Evolutionary conservation across 106 monocot species (phyloP).

Genomic region (Phalaenopsis aphrodite): DNA sequence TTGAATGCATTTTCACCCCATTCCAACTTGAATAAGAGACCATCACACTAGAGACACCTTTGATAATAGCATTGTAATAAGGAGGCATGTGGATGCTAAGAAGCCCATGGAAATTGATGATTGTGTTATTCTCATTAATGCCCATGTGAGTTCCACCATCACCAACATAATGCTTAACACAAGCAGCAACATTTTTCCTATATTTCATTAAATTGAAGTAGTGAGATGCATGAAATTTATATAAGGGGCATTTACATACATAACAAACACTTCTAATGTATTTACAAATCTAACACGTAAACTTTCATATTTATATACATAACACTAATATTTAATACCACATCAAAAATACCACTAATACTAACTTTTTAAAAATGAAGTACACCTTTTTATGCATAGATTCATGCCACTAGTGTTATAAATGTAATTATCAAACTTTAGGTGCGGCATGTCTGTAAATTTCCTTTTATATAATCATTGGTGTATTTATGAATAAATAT

Average conservation of each 20-base stretch:
- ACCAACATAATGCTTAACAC: conserved; percentile 70
- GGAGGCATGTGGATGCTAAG: conserved; percentile 76
- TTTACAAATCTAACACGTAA: too few species aligned
- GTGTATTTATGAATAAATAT: neutral
- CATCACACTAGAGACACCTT: conserved; percentile 76
- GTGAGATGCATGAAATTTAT: neutral
- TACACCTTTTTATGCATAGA: too few species aligned
- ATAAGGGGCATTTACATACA: too few species aligned
- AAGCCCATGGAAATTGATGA: conserved; percentile 36
- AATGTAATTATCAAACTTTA: too few species aligned
- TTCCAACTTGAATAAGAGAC: conserved; percentile 86
- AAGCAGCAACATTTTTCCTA: conserved; percentile 53
- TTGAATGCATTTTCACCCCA: conserved; percentile 81
- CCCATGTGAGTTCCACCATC: conserved; percentile 57
- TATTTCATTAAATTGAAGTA: neutral
- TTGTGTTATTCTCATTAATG: conserved; percentile 58
- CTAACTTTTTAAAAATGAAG: too few species aligned
- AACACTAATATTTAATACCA: too few species aligned
- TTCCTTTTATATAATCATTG: neutral
- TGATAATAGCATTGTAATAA: conserved; percentile 44
- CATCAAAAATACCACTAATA: too few species aligned
- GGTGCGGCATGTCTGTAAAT: too few species aligned
- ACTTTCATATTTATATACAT: too few species aligned
- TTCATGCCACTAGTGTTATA: too few species aligned
- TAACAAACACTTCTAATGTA: too few species aligned